Conservation (phyloP, 305 asterid genomes). For the Ruellia speciosa region DNA sequence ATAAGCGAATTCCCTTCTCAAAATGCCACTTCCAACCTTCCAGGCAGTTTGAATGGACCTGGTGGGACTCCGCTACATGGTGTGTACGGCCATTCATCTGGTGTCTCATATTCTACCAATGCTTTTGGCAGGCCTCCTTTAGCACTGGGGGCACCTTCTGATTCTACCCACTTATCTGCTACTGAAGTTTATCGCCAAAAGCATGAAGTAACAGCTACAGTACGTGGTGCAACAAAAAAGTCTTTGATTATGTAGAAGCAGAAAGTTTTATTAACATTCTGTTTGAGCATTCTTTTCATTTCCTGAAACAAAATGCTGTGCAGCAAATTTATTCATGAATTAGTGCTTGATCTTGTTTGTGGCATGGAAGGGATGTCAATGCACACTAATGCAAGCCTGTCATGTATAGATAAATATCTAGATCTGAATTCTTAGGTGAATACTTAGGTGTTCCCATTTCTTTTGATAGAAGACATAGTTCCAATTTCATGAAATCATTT, state of each 20-base stretch:
- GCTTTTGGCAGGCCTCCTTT: conserved; percentile 56
- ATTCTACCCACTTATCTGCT: conserved; percentile 53
- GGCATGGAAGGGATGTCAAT: conserved; percentile 4
- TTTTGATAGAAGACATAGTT: background rate
- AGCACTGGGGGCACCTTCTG: conserved; percentile 57
- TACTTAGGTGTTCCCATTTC: background rate
- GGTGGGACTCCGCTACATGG: conserved; percentile 60
- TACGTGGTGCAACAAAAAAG: conserved; percentile 26
- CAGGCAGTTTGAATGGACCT: conserved; percentile 42
- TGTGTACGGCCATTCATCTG: conserved; percentile 46
- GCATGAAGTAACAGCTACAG: conserved; percentile 96
- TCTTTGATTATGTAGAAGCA: background rate
- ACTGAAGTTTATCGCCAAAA: conserved; percentile 72
- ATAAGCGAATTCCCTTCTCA: conserved; percentile 52
- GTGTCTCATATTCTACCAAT: conserved; percentile 49
- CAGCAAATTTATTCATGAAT: conserved; percentile 7
- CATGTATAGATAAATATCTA: too few species aligned
- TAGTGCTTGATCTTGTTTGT: conserved; percentile 11
- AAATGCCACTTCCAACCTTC: conserved; percentile 42
- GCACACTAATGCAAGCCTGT: background rate
- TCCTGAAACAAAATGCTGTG: conserved; percentile 11
- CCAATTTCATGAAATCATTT: conserved; percentile 6
- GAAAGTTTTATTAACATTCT: conserved; percentile 9
- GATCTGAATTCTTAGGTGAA: background rate
- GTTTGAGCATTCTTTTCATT: conserved; percentile 5